phyloP scores from a whole-genome alignment of 176 grass and related monocot species.

The Aegilops bicornis region DNA sequence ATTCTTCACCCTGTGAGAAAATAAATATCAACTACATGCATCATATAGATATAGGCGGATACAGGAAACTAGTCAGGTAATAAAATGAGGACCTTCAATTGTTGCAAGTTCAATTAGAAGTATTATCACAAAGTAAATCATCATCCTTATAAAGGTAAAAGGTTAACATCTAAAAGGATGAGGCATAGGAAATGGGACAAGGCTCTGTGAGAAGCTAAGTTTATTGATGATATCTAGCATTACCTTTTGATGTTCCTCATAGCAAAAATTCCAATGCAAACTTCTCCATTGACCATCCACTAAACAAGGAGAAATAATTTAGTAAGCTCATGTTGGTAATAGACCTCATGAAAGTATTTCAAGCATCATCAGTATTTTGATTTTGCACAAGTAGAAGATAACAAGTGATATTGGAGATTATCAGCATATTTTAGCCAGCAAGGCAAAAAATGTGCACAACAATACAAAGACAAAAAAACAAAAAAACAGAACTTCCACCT shows the following conservation, averaged over 20 bases:
- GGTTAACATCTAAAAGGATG: background rate
- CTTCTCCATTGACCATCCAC: constrained; percentile 99
- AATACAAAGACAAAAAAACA: constrained; percentile 25
- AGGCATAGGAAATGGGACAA: background rate
- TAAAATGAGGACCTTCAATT: constrained; percentile 13
- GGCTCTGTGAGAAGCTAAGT: background rate
- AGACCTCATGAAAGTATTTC: constrained; percentile 21
- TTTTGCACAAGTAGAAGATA: background rate
- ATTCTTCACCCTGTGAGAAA: constrained; percentile 81
- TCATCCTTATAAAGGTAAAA: background rate
- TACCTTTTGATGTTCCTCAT: constrained; percentile 93
- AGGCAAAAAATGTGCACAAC: background rate
- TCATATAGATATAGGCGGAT: background rate
- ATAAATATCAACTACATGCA: constrained; percentile 15
- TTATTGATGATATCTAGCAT: constrained; percentile 10
- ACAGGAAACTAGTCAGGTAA: background rate
- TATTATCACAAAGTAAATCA: constrained; percentile 1
- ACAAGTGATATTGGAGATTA: constrained; percentile 5
- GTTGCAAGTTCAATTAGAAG: constrained; percentile 16
- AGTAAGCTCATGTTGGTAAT: background rate
- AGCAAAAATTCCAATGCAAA: constrained; percentile 98
- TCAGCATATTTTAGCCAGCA: background rate
- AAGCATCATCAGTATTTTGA: constrained; percentile 23
- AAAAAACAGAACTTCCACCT: constrained; percentile 53
- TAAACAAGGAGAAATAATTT: constrained; percentile 40